Evolutionary conservation across 345 rosid species (phyloP), one percentile per base, ranked within the genome.

Genomic region (Microcos paniculata): DNA sequence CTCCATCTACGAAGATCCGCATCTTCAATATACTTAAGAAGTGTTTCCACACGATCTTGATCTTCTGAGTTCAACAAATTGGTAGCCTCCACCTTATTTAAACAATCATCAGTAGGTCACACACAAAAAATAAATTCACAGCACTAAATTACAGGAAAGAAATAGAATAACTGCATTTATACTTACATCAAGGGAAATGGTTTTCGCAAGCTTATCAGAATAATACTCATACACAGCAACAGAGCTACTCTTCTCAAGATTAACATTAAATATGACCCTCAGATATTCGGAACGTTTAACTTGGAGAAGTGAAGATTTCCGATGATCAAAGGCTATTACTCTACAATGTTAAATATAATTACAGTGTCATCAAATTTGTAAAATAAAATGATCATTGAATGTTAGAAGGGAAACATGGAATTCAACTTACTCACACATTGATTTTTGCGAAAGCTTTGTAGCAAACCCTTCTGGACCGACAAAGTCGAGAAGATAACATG

Each of bases 311-410:
- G 74, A 82, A 9, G 88, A 84, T 70, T 87, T 90, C 38, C 96
- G 89, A 75, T 95, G 98, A 88, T 95, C 97, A 73, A 93, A 93
- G 10, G 90, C 89, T 62, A 90, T 82, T 65, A 91, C 84, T 87
- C 98, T 93, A 76, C 66, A 24, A 49, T 68, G 28, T 26, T 49
- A 23, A 42, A 6, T 30, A 6, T 19, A 69, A 18, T 69, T 14
- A 30, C 15, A 69, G 16, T 28, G 26, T 63, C 55, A 69, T 14
- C 21, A 40, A 43, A 19, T 48, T 28, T 30, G 21, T 26, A 75
- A 26, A 64, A 28, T 15, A 30, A 40, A 35, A 55, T 6, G 13
- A 24, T 16, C 1, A 72, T 10, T 14, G 52, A 26, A 42, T 10
- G 18, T 23, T 35, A 38, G 45, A 48, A 9, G 19, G 52, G 46